Evolutionary conservation across 495 filamentous ascomycete species (phyloP).

Genomic region (Podospora bellae-mahoneyi): DNA sequence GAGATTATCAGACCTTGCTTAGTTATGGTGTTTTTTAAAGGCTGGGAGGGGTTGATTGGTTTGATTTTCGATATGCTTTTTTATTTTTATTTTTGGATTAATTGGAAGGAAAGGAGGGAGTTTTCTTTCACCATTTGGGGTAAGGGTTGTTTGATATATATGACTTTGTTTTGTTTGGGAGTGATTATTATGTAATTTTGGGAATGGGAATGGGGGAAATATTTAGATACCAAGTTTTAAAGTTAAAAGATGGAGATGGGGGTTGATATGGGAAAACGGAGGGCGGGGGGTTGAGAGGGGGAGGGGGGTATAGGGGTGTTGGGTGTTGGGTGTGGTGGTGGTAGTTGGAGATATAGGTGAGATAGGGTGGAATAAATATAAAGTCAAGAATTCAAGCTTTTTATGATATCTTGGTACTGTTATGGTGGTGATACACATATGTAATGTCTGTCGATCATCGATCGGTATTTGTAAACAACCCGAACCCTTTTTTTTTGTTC

Average conservation of each 20-base stretch:
- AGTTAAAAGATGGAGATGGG: no score
- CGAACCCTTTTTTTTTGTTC: neutral
- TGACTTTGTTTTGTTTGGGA: neutral
- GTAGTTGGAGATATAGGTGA: neutral
- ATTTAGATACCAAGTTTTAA: no score
- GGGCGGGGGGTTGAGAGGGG: no score
- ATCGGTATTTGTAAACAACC: neutral
- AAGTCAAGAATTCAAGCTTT: neutral
- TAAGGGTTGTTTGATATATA: no score
- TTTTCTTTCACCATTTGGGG: neutral
- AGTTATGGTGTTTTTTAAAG: neutral
- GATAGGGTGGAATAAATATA: neutral
- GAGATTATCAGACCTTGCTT: neutral
- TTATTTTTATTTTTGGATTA: neutral
- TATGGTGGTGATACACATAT: neutral
- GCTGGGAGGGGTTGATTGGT: neutral
- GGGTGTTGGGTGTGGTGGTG: neutral
- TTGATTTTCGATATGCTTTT: neutral
- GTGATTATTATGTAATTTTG: neutral
- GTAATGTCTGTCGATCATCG: no score
- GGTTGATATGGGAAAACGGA: no score
- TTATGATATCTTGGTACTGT: neutral
- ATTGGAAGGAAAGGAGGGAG: neutral
- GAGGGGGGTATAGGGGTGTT: no score
- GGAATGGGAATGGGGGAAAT: neutral